Percentiles rank a stretch among this genome's conserved stretches.
Conservation (phyloP, 768 basidiomycete genomes). For the Boletellus sp. region DNA sequence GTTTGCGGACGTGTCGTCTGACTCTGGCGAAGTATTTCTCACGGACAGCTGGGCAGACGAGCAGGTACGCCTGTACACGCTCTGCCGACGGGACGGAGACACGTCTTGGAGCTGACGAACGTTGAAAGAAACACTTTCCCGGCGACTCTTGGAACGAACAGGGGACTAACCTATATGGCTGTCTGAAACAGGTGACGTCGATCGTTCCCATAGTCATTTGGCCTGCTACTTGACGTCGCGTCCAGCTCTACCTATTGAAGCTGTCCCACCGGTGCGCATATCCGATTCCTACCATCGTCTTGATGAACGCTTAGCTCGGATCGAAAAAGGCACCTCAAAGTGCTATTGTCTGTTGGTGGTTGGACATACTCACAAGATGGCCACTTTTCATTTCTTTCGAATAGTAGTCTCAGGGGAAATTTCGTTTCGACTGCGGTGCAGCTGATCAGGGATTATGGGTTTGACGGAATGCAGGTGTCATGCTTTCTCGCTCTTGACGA, state of each 20-base stretch:
- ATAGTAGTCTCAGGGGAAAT: constrained; percentile 44
- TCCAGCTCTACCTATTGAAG: constrained; percentile 51
- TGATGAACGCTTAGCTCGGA: background rate
- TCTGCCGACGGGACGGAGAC: background rate
- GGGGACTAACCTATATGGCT: constrained; percentile 79
- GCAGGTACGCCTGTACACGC: constrained; percentile 40
- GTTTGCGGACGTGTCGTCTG: constrained; percentile 68
- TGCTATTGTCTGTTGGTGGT: constrained; percentile 53
- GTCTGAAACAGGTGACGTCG: constrained; percentile 64
- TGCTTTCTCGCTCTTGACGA: background rate
- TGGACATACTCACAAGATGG: constrained; percentile 71
- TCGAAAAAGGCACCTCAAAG: constrained; percentile 41
- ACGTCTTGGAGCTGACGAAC: constrained; percentile 10
- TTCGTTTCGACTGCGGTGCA: constrained; percentile 62
- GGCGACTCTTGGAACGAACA: constrained; percentile 70
- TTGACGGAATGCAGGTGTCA: constrained; percentile 66
- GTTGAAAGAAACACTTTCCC: constrained; percentile 60
- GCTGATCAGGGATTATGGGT: constrained; percentile 69
- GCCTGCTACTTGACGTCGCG: background rate
- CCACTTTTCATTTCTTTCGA: constrained; percentile 64
- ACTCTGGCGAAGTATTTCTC: constrained; percentile 58
- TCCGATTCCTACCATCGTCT: background rate
- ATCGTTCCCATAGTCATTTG: background rate
- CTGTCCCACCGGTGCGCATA: constrained; percentile 43
- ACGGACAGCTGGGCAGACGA: constrained; percentile 76